These are phyloP conservation scores for Eimeria praecox DNA, from an alignment of 169 alveolate species.

Conservation along the genomic window DNA sequence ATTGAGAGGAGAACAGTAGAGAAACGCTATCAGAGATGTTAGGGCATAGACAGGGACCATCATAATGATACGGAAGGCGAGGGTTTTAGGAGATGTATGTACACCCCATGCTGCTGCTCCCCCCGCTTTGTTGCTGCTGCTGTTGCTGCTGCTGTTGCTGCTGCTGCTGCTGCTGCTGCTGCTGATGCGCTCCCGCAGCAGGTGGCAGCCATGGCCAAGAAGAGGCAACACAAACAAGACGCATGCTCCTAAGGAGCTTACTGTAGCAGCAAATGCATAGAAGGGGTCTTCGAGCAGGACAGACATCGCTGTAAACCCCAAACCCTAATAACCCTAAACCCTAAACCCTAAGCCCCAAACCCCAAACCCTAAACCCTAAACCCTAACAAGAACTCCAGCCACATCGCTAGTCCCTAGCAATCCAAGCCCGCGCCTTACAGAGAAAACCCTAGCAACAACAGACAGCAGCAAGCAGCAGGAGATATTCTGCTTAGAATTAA, in stretches of 20 bases:
- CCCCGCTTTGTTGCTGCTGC: background rate
- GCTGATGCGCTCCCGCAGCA: background rate
- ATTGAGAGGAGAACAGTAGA: slow-evolving; percentile 5
- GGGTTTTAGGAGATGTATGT: background rate
- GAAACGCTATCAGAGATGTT: slow-evolving; percentile 34
- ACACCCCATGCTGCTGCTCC: background rate
- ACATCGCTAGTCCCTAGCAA: no score
- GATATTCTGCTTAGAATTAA: no score
- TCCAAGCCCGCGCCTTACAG: no score
- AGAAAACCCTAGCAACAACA: no score
- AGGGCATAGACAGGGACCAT: slow-evolving; percentile 64
- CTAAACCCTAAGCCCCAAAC: no score
- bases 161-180: slow-evolving; percentile 26
- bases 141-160: slow-evolving; percentile 3
- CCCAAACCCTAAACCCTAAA: no score
- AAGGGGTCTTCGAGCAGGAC: no score
- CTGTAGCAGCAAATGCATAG: slow-evolving; percentile 47
- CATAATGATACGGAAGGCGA: slow-evolving; percentile 37
- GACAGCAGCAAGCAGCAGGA: no score
- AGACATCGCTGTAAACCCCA: no score
- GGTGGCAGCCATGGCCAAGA: background rate
- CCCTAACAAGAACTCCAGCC: no score
- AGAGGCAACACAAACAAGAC: background rate
- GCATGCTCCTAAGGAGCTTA: background rate
- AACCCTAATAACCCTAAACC: no score